phyloP scores from a whole-genome alignment of 2,329 filamentous ascomycete species.

The Diplodia intermedia region DNA sequence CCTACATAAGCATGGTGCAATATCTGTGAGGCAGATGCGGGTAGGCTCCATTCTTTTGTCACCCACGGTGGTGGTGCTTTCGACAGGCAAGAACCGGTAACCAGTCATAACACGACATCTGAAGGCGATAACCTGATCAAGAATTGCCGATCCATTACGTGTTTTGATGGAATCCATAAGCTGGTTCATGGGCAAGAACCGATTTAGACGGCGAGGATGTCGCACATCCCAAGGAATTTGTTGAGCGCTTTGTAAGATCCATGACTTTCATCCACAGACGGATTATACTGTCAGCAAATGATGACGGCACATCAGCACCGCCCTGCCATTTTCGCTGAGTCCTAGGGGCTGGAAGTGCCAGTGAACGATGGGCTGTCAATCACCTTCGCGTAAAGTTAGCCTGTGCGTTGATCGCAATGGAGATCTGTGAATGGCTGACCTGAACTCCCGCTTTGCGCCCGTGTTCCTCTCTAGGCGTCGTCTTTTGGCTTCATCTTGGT shows the following conservation, averaged over 20 bases:
- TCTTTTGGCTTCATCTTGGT: slow-evolving; percentile 59
- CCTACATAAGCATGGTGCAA: no score
- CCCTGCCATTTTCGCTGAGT: neutral
- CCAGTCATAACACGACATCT: neutral
- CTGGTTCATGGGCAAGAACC: neutral
- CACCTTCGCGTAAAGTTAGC: slow-evolving; percentile 7
- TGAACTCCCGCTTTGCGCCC: slow-evolving; percentile 53
- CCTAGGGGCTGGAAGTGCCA: neutral
- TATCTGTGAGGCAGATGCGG: no score
- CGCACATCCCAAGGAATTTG: neutral
- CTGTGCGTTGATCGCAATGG: neutral
- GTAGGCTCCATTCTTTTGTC: no score
- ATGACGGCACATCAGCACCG: neutral
- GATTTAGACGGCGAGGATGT: neutral
- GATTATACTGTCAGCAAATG: no score
- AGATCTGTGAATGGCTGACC: neutral
- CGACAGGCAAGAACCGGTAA: neutral
- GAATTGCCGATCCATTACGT: neutral
- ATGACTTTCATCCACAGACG: neutral
- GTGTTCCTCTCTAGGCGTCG: slow-evolving; percentile 54
- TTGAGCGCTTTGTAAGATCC: neutral
- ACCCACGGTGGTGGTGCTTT: neutral
- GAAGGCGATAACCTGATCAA: neutral
- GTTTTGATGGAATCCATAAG: neutral
- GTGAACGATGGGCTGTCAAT: neutral